These are phyloP conservation scores for Lipomyces orientalis DNA, from an alignment of 805 yeast species.

Conservation along the genomic window DNA sequence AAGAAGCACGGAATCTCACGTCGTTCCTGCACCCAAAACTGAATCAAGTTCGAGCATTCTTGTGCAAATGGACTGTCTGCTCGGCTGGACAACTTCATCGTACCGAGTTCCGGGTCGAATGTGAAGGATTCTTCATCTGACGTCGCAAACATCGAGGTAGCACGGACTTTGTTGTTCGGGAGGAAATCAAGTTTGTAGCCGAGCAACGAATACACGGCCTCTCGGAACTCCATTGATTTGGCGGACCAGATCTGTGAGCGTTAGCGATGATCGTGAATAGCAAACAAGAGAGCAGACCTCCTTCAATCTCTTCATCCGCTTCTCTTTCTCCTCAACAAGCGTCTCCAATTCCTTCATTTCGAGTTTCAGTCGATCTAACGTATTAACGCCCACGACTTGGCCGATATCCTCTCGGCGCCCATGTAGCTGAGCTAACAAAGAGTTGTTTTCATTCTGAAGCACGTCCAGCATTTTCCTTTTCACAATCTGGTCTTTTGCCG, in stretches of 20 bases:
- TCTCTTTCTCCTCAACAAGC: conserved; percentile 56
- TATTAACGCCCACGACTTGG: conserved; percentile 60
- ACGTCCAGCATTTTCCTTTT: conserved; percentile 58
- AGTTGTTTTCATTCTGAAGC: conserved; percentile 64
- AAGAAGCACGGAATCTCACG: conserved; percentile 78
- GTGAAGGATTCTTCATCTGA: conserved; percentile 54
- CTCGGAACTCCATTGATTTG: conserved; percentile 74
- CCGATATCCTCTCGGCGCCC: conserved; percentile 30
- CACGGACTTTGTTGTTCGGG: conserved; percentile 60
- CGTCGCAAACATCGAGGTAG: conserved; percentile 54
- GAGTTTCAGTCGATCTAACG: conserved; percentile 64
- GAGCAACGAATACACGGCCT: conserved; percentile 66
- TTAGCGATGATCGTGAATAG: conserved; percentile 43
- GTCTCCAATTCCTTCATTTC: conserved; percentile 58
- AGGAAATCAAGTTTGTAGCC: conserved; percentile 77
- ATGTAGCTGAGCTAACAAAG: conserved; percentile 49
- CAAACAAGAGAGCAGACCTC: conserved; percentile 27
- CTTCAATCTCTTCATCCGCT: conserved; percentile 56
- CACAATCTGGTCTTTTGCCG: conserved; percentile 63
- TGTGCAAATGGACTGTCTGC: conserved; percentile 44
- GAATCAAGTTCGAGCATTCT: conserved; percentile 58
- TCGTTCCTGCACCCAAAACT: conserved; percentile 70
- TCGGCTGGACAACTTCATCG: conserved; percentile 56
- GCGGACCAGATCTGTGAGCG: conserved; percentile 58
- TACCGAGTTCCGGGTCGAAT: conserved; percentile 61